Evolutionary conservation across 1,284 basidiomycete genomes (phyloP).

Genomic region (Ustilago crameri): DNA sequence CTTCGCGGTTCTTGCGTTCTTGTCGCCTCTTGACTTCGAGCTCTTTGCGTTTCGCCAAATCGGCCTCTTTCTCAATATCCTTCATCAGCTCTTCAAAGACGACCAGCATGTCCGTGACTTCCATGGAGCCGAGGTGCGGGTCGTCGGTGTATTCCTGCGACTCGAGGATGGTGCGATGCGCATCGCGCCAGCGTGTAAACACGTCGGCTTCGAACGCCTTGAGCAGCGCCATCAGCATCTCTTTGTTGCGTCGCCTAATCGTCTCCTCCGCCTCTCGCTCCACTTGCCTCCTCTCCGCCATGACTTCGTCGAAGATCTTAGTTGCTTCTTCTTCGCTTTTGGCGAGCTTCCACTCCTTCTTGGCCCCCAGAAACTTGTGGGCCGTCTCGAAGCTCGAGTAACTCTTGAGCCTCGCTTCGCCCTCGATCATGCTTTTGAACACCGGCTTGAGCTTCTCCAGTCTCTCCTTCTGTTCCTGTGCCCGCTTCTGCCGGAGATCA

Average conservation of each 20-base stretch:
- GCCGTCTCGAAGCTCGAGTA: constrained; percentile 57
- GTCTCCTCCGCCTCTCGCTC: constrained; percentile 39
- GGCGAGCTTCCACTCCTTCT: constrained; percentile 37
- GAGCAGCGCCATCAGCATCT: constrained; percentile 60
- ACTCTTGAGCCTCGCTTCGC: constrained; percentile 45
- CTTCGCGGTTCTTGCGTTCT: constrained; percentile 59
- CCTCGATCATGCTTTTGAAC: constrained; percentile 29
- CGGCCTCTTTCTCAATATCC: constrained; percentile 55
- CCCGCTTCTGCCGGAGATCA: constrained; percentile 54
- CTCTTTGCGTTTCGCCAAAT: constrained; percentile 23
- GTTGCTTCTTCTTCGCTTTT: constrained; percentile 48
- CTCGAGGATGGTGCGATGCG: constrained; percentile 60
- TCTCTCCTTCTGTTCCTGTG: constrained; percentile 36
- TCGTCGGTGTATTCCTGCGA: constrained; percentile 58
- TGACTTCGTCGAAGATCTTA: constrained; percentile 43
- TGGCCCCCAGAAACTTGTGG: constrained; percentile 37
- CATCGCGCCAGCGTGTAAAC: constrained; percentile 64
- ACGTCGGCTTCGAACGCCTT: constrained; percentile 63
- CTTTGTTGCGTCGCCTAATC: constrained; percentile 52
- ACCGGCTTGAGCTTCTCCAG: constrained; percentile 51
- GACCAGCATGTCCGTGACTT: constrained; percentile 57
- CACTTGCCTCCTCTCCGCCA: constrained; percentile 41
- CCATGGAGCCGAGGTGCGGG: constrained; percentile 50
- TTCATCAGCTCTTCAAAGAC: constrained; percentile 64
- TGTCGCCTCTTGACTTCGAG: constrained; percentile 16